These are phyloP conservation scores for Nepenthes alata DNA, from an alignment of 179 eudicot species.

Conservation along the genomic window DNA sequence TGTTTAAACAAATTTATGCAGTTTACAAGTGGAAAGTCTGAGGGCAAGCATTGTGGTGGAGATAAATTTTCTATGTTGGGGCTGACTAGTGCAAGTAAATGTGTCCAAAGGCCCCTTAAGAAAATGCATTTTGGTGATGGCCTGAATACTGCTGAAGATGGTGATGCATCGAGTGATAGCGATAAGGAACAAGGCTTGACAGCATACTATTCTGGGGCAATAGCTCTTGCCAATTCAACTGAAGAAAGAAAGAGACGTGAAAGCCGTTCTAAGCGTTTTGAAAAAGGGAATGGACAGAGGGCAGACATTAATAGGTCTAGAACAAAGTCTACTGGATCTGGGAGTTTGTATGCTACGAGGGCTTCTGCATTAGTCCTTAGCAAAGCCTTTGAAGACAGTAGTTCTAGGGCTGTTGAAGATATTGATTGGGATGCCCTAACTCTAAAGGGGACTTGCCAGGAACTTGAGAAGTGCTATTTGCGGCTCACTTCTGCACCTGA, in stretches of 20 bases:
- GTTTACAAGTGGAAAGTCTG: slow-evolving; percentile 49
- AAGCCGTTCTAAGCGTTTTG: slow-evolving; percentile 81
- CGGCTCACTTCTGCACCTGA: slow-evolving; percentile 97
- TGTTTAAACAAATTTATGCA: slow-evolving; percentile 21
- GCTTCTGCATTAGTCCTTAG: slow-evolving; percentile 52
- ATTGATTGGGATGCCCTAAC: slow-evolving; percentile 94
- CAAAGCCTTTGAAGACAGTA: slow-evolving; percentile 52
- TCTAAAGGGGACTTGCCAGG: slow-evolving; percentile 91
- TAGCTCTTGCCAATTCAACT: slow-evolving; percentile 65
- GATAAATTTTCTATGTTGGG: slow-evolving; percentile 37
- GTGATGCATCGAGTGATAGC: slow-evolving; percentile 77
- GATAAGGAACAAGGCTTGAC: slow-evolving; percentile 75
- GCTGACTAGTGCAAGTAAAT: slow-evolving; percentile 30
- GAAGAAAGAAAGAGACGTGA: slow-evolving; percentile 89
- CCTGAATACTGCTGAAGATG: slow-evolving; percentile 36
- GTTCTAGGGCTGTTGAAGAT: slow-evolving; percentile 86
- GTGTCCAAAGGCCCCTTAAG: slow-evolving; percentile 50
- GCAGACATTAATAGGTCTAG: slow-evolving; percentile 28
- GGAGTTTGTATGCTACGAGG: slow-evolving; percentile 50
- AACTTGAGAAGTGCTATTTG: slow-evolving; percentile 85
- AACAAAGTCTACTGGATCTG: slow-evolving; percentile 41
- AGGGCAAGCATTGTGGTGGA: slow-evolving; percentile 30
- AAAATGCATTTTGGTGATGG: slow-evolving; percentile 51
- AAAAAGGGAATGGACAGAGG: slow-evolving; percentile 54
- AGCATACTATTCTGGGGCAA: slow-evolving; percentile 58